Conservation (phyloP, 2,329 filamentous ascomycete species). For the Gremmenia infestans region DNA sequence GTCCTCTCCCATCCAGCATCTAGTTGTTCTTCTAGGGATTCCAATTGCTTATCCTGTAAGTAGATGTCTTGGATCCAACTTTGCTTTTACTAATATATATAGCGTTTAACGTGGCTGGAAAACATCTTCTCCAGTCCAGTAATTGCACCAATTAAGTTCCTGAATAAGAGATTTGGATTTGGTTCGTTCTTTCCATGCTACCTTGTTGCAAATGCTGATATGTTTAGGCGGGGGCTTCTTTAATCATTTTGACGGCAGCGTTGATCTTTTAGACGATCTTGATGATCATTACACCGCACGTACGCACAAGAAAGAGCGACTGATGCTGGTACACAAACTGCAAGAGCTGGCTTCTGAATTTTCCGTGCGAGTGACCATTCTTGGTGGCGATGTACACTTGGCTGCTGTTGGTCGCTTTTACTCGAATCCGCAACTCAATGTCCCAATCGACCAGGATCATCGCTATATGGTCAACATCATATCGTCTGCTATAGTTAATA, state of each 20-base stretch:
- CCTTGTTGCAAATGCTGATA: conserved; percentile 1
- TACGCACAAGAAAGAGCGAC: conserved; percentile 86
- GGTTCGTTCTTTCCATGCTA: conserved; percentile 34
- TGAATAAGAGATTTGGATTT: conserved; percentile 86
- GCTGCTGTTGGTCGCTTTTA: conserved; percentile 93
- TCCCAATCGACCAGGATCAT: conserved; percentile 77
- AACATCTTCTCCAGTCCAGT: conserved; percentile 84
- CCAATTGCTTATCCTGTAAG: conserved; percentile 76
- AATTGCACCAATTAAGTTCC: conserved; percentile 80
- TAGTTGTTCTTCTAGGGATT: conserved; percentile 83
- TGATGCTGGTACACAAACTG: conserved; percentile 70
- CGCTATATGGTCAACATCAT: conserved; percentile 95
- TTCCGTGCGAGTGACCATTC: conserved; percentile 83
- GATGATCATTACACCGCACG: conserved; percentile 95
- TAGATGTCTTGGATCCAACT: conserved; percentile 36
- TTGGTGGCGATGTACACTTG: conserved; percentile 91
- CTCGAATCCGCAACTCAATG: conserved; percentile 73
- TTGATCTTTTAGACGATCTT: conserved; percentile 86
- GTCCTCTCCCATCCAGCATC: conserved; percentile 77
- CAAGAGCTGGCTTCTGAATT: conserved; percentile 81
- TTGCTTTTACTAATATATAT: conserved; percentile 12
- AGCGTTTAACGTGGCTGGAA: conserved; percentile 92
- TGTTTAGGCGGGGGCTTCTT: conserved; percentile 68
- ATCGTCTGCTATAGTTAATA: conserved; percentile 93
- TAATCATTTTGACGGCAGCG: conserved; percentile 89